Conservation (phyloP, 768 basidiomycete species). For the Serendipita sp. region DNA sequence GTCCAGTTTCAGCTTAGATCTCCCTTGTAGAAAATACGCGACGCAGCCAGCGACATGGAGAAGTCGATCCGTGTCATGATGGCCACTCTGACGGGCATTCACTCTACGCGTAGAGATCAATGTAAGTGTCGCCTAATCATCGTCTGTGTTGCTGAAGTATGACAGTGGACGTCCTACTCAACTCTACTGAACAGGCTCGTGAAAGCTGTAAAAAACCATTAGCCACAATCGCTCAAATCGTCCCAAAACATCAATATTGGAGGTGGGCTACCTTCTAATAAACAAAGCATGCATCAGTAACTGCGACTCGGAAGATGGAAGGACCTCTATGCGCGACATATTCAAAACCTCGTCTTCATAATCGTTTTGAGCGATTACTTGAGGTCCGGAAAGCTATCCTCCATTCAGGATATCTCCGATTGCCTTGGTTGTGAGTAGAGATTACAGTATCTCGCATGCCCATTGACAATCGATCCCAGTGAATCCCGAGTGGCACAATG, state of each 20-base stretch:
- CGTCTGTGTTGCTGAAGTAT: neutral
- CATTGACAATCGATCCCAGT: constrained; percentile 25
- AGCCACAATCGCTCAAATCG: constrained; percentile 27
- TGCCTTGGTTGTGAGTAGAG: constrained; percentile 46
- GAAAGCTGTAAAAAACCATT: constrained; percentile 35
- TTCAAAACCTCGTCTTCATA: constrained; percentile 50
- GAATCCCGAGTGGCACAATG: constrained; percentile 50
- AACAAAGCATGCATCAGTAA: constrained; percentile 21
- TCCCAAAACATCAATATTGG: constrained; percentile 66
- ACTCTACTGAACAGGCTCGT: constrained; percentile 39
- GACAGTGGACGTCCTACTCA: constrained; percentile 39
- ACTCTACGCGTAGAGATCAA: constrained; percentile 47
- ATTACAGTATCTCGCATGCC: neutral
- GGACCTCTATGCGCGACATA: constrained; percentile 9
- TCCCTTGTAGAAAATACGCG: constrained; percentile 53
- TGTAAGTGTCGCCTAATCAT: constrained; percentile 23
- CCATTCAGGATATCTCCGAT: constrained; percentile 34
- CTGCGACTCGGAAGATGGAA: constrained; percentile 8
- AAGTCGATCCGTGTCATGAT: constrained; percentile 55
- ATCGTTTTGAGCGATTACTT: constrained; percentile 53
- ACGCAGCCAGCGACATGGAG: constrained; percentile 56
- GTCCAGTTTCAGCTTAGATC: neutral
- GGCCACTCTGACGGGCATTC: constrained; percentile 65
- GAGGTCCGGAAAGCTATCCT: constrained; percentile 37
- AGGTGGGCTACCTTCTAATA: constrained; percentile 43